Percentiles rank a stretch among this genome's conserved stretches.
These are phyloP conservation scores for Diaporthe capsici DNA, from an alignment of 2,329 filamentous ascomycete genomes.

Conservation along the genomic window DNA sequence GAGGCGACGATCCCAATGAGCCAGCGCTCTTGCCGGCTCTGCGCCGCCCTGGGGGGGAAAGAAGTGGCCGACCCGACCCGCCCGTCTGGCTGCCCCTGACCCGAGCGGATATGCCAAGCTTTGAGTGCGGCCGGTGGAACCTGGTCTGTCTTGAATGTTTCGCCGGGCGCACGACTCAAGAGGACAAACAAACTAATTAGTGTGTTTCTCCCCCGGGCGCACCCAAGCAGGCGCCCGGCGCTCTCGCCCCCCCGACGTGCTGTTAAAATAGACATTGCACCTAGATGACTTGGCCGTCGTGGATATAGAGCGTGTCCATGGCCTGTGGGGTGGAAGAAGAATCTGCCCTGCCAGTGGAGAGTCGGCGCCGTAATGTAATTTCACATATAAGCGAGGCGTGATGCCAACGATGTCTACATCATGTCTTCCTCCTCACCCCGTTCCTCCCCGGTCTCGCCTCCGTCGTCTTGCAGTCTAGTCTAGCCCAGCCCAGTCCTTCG, in stretches of 20 bases:
- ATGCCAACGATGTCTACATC: not conserved
- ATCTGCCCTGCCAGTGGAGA: conserved; percentile 16
- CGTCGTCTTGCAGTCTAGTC: not conserved
- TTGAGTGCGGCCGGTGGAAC: not conserved
- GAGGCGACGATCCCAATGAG: conserved; percentile 21
- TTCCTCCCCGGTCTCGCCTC: not conserved
- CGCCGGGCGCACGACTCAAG: conserved; percentile 19
- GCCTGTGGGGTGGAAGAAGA: not conserved
- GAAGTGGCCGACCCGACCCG: conserved; percentile 6
- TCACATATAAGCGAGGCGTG: conserved; percentile 17
- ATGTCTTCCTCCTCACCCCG: not conserved
- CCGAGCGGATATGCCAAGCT: conserved; percentile 29
- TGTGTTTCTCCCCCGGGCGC: not conserved
- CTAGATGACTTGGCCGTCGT: conserved; percentile 24
- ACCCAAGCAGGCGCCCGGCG: not conserved
- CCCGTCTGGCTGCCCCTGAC: conserved; percentile 25
- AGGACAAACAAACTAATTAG: not conserved
- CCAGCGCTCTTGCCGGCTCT: not conserved
- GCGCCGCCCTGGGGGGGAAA: not conserved
- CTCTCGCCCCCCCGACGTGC: not conserved
- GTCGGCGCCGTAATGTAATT: not conserved
- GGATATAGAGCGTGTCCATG: conserved; percentile 4
- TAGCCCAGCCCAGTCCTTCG: conserved; percentile 1
- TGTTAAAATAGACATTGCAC: not conserved
- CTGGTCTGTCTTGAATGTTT: not conserved